Evolutionary conservation across 2,329 filamentous ascomycete species (phyloP), one percentile per base, ranked within the genome.

Genomic region (Grosmannia clavigera): DNA sequence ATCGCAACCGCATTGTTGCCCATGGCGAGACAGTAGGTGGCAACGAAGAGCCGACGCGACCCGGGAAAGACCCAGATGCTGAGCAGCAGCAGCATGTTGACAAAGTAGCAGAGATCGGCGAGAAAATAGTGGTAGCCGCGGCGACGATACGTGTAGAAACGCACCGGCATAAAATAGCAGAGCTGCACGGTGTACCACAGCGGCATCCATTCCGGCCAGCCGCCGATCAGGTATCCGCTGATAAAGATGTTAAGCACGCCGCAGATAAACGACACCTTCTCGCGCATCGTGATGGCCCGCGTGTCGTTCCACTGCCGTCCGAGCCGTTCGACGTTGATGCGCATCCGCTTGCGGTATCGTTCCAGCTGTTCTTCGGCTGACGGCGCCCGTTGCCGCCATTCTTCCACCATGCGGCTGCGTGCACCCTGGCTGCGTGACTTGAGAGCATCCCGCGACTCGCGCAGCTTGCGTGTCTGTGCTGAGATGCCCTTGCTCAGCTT

Each of bases 1-100:
- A 99, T 97, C 14, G 94, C 94, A 55, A 96, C 85, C 25, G 94
- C 94, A 70, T 99, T 99, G 74, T 99, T 99, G 64, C 94, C 94
- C 69, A 90, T 95, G 11, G 92, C 89, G 40, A 99, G 78, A 68
- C 94, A 97, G 73, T 92, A 99, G 0, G 90, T 87, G 65, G 90
- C 86, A 65, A 95, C 94, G 72, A 99, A 92, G 19, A 99, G 81
- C 53, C 92, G 85, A 73, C 95, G 96, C 14, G 92, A 96, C 58
- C 81, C 76, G 0, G 94, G 94, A 68, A 97, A 96, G 40, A 88
- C 79, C 92, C 92, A 99, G 57, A 99, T 82, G 66, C 85, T 88
- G 62, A 95, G 76, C 64, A 92, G 78, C 38, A 89, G 77, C 59
- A 99, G 80, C 40, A 96, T 75, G 73, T 99, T 99, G 79, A 95